phyloP scores from a whole-genome alignment of 2,329 filamentous ascomycete genomes.

The Diplocarpon mali region DNA sequence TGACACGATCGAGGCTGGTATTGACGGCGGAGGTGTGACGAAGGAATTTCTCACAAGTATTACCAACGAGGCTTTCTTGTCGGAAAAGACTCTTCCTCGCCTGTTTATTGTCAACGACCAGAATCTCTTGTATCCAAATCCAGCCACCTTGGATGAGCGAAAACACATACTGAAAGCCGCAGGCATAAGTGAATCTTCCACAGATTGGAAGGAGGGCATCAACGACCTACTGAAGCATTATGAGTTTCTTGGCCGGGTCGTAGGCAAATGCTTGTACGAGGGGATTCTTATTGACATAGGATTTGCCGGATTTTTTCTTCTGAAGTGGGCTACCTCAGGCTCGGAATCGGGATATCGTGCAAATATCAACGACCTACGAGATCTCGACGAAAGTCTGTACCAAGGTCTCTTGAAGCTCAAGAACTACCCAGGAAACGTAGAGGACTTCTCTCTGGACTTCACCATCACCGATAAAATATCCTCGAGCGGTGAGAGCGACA shows the following conservation, averaged over 20 bases:
- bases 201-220: constrained; percentile 46
- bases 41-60: constrained; percentile 93
- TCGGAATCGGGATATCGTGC: constrained; percentile 68
- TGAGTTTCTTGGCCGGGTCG: constrained; percentile 84
- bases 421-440: constrained; percentile 71
- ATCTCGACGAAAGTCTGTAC: constrained; percentile 85
- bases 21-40: constrained; percentile 92
- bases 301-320: constrained; percentile 90
- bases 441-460: constrained; percentile 76
- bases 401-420: constrained; percentile 75
- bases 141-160: constrained; percentile 59
- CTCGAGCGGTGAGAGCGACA: constrained; percentile 34
- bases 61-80: constrained; percentile 71
- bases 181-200: constrained; percentile 40
- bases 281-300: constrained; percentile 87
- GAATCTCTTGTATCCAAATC: constrained; percentile 82
- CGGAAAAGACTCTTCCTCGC: constrained; percentile 37
- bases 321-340: constrained; percentile 76
- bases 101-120: constrained; percentile 79
- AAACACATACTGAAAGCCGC: constrained; percentile 44
- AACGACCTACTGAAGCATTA: constrained; percentile 59
- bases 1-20: constrained; percentile 76
- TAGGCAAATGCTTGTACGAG: constrained; percentile 96
- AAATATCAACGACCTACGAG: constrained; percentile 88
- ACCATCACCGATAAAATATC: constrained; percentile 66